Conservation (phyloP, 306 rosid genomes). For the Cucumis hystrix region DNA sequence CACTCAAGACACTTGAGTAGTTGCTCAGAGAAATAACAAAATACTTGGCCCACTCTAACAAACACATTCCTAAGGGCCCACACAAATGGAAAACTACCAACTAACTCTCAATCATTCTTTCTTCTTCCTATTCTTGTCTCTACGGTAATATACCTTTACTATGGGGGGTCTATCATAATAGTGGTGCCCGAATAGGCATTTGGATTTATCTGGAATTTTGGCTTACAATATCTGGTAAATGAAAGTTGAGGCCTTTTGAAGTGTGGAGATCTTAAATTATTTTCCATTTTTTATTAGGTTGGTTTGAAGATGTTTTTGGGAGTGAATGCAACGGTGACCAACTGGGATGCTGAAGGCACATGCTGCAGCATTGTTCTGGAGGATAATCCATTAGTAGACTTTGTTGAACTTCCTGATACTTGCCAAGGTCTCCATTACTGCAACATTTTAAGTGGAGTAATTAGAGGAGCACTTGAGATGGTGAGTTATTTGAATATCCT, state of each 20-base stretch:
- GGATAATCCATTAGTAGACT: constrained; percentile 94
- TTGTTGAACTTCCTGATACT: constrained; percentile 93
- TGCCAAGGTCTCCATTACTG: constrained; percentile 94
- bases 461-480: constrained; percentile 96
- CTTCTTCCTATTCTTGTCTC: no score
- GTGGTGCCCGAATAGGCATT: background rate
- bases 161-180: no score
- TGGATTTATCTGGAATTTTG: background rate
- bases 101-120: no score
- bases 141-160: no score
- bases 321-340: constrained; percentile 81
- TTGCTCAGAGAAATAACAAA: no score
- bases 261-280: background rate
- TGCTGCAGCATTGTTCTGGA: constrained; percentile 88
- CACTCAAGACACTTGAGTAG: no score
- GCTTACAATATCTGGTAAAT: background rate
- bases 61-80: no score
- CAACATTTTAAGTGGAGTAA: constrained; percentile 87
- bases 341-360: constrained; percentile 94
- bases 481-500: constrained; percentile 21
- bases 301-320: constrained; percentile 96
- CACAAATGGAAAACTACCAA: no score
- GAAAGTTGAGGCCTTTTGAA: background rate
- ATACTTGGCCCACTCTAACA: no score
- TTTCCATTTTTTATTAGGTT: constrained; percentile 29